Percentiles rank a stretch among this genome's conserved stretches.
These are phyloP conservation scores for Colletotrichum chrysophilum DNA, from an alignment of 2,329 filamentous ascomycete genomes.

Conservation along the genomic window DNA sequence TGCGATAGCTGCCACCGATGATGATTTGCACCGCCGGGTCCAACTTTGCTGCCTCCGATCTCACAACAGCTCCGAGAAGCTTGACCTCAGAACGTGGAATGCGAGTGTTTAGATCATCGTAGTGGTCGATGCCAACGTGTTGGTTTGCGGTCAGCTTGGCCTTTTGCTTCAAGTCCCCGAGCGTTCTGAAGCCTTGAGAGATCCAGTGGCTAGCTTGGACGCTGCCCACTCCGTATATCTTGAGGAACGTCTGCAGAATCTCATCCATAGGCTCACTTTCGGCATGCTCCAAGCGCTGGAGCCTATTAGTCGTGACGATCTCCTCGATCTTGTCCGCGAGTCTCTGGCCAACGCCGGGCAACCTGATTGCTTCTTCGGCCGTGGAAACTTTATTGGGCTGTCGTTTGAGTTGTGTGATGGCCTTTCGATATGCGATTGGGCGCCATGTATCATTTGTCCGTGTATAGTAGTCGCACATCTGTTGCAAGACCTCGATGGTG, in stretches of 20 bases:
- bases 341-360: conserved; percentile 74
- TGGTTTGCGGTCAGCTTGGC: conserved; percentile 74
- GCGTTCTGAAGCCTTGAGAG: conserved; percentile 72
- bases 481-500: conserved; percentile 78
- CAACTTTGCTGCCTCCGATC: conserved; percentile 58
- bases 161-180: conserved; percentile 70
- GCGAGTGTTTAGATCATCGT: conserved; percentile 77
- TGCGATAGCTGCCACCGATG: conserved; percentile 83
- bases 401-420: conserved; percentile 73
- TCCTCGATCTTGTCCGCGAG: conserved; percentile 89
- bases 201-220: conserved; percentile 78
- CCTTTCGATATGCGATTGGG: conserved; percentile 76
- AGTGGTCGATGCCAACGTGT: conserved; percentile 77
- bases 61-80: conserved; percentile 70
- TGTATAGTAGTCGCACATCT: conserved; percentile 81
- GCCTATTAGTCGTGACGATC: conserved; percentile 75
- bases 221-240: conserved; percentile 80
- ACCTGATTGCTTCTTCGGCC: conserved; percentile 68
- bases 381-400: conserved; percentile 70
- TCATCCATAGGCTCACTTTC: conserved; percentile 69
- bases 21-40: conserved; percentile 73
- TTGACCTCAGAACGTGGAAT: conserved; percentile 82
- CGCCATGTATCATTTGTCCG: conserved; percentile 81
- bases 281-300: conserved; percentile 75
- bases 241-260: conserved; percentile 72